Evolutionary conservation across 176 grass and related monocot genomes (phyloP).

Genomic region (Eleusine coracana): DNA sequence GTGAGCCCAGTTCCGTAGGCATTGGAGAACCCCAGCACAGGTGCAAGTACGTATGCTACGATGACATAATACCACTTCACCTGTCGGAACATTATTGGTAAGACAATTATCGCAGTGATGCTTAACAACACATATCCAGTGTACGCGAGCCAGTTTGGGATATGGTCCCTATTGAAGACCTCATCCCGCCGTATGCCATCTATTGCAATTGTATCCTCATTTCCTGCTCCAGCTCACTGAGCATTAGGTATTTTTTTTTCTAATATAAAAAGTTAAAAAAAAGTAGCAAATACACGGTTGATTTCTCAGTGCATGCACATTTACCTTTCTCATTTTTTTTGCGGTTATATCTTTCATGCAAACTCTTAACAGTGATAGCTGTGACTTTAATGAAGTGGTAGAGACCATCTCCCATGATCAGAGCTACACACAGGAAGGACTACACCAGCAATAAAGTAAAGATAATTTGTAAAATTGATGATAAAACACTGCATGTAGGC

Average conservation of each 20-base stretch:
- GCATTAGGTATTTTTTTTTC: neutral
- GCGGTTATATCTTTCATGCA: slow-evolving; percentile 44
- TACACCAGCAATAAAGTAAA: slow-evolving; percentile 35
- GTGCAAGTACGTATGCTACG: slow-evolving; percentile 76
- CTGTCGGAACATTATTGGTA: slow-evolving; percentile 71
- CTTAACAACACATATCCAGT: slow-evolving; percentile 60
- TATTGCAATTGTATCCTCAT: slow-evolving; percentile 37
- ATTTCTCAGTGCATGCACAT: neutral
- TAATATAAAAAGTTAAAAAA: neutral
- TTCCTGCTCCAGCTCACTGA: slow-evolving; percentile 35
- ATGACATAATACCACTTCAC: slow-evolving; percentile 88
- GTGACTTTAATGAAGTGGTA: slow-evolving; percentile 83
- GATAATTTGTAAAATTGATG: neutral
- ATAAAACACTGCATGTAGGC: neutral
- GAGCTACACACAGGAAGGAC: slow-evolving; percentile 80
- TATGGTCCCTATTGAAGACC: slow-evolving; percentile 54
- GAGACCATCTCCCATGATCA: slow-evolving; percentile 87
- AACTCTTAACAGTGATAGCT: slow-evolving; percentile 49
- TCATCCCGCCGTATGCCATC: slow-evolving; percentile 62
- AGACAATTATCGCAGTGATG: slow-evolving; percentile 37
- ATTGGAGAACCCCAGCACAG: slow-evolving; percentile 82
- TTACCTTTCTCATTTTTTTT: slow-evolving; percentile 50
- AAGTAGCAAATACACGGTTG: neutral
- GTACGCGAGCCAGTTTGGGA: slow-evolving; percentile 70
- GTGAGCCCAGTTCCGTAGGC: slow-evolving; percentile 83